phyloP scores from a whole-genome alignment of 306 rosid species.

The Senna siamea region DNA sequence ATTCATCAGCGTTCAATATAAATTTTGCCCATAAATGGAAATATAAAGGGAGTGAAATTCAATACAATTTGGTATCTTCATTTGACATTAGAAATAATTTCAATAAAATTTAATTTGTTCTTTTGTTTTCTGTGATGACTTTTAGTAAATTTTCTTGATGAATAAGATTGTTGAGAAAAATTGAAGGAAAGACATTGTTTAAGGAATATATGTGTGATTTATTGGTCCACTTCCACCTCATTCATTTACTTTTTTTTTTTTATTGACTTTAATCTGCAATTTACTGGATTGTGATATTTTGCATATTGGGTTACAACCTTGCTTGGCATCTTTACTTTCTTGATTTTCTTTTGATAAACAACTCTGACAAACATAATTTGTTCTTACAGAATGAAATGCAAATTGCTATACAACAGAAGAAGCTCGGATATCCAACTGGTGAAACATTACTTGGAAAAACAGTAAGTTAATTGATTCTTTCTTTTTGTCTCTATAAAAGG shows the following conservation, averaged over 20 bases:
- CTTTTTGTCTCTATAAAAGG: background rate
- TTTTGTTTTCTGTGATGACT: background rate
- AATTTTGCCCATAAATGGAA: no score
- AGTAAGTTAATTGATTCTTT: slow-evolving; percentile 54
- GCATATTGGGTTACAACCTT: background rate
- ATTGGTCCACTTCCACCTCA: no score
- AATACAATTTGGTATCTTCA: background rate
- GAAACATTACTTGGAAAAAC: slow-evolving; percentile 85
- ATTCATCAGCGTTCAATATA: no score
- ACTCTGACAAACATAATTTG: slow-evolving; percentile 2
- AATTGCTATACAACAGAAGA: slow-evolving; percentile 62
- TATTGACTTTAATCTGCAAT: background rate
- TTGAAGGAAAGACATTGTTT: no score
- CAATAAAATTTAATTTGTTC: background rate
- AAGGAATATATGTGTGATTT: no score
- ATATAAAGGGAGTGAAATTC: background rate
- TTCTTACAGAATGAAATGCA: slow-evolving; percentile 74
- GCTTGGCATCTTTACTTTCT: background rate
- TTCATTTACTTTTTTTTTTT: no score
- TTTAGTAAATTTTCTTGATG: background rate
- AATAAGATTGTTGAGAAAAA: no score
- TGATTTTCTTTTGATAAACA: background rate
- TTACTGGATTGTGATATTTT: background rate
- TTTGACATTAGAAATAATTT: no score
- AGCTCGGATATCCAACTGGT: slow-evolving; percentile 78